These are phyloP conservation scores for Ochetophila trinervis DNA, from an alignment of 306 rosid genomes.

Conservation along the genomic window DNA sequence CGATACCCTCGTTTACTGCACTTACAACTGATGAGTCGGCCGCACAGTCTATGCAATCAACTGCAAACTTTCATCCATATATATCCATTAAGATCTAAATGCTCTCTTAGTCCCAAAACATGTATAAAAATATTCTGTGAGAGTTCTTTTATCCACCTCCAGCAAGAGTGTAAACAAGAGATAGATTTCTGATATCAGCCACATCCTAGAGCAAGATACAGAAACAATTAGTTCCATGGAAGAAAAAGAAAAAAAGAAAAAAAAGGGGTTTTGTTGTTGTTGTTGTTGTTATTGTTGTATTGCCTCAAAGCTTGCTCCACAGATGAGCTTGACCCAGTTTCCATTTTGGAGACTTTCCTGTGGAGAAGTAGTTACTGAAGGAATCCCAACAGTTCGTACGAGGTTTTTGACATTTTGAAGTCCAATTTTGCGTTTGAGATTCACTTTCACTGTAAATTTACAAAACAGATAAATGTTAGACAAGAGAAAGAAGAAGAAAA, in stretches of 20 bases:
- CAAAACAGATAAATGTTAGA: neutral
- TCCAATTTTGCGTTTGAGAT: constrained; percentile 14
- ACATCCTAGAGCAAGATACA: constrained; percentile 48
- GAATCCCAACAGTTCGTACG: constrained; percentile 33
- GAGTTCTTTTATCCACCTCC: constrained; percentile 48
- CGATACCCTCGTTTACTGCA: constrained; percentile 90
- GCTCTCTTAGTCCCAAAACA: neutral
- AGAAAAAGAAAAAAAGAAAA: no score
- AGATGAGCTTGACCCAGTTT: constrained; percentile 64
- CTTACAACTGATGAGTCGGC: constrained; percentile 83
- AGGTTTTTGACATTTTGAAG: constrained; percentile 40
- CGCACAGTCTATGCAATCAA: constrained; percentile 96
- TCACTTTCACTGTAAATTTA: constrained; percentile 21
- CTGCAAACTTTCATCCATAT: constrained; percentile 46
- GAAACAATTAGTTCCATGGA: neutral
- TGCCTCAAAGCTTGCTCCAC: constrained; percentile 87
- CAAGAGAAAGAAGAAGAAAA: neutral
- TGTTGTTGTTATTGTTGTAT: no score
- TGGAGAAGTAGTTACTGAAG: constrained; percentile 49
- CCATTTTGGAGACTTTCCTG: constrained; percentile 46
- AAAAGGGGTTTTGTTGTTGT: no score
- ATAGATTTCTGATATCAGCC: constrained; percentile 83
- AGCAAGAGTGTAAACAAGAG: constrained; percentile 90
- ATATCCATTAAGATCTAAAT: neutral
- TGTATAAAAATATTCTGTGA: neutral